These are phyloP conservation scores for Pichia membranifaciens DNA, from an alignment of 805 yeast genomes.

Conservation along the genomic window DNA sequence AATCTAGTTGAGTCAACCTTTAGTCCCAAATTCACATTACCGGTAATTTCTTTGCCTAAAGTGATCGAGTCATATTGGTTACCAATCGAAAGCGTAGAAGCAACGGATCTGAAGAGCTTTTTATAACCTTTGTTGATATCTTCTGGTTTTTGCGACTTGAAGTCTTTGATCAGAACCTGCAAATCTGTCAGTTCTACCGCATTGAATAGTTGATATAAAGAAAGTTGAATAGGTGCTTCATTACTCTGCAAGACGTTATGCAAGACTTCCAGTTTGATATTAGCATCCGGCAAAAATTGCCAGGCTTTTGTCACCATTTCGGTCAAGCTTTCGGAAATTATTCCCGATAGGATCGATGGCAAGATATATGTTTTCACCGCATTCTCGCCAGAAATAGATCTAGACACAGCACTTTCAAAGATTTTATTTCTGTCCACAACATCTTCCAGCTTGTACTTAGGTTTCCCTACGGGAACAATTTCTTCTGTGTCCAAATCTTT, in stretches of 20 bases:
- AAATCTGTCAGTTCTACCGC: slow-evolving; percentile 33
- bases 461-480: slow-evolving; percentile 29
- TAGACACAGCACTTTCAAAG: slow-evolving; percentile 26
- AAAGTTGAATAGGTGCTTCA: slow-evolving; percentile 38
- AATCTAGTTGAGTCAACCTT: slow-evolving; percentile 25
- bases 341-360: slow-evolving; percentile 29
- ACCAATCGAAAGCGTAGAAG: slow-evolving; percentile 19
- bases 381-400: slow-evolving; percentile 15
- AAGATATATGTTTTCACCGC: slow-evolving; percentile 26
- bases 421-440: slow-evolving; percentile 23
- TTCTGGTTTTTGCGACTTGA: slow-evolving; percentile 18
- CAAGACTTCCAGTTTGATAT: slow-evolving; percentile 31
- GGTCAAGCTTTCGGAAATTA: slow-evolving; percentile 26
- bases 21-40: slow-evolving; percentile 16
- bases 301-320: slow-evolving; percentile 25
- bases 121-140: slow-evolving; percentile 25
- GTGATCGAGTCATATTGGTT: slow-evolving; percentile 26
- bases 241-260: slow-evolving; percentile 31
- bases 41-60: slow-evolving; percentile 24
- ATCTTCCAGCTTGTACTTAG: slow-evolving; percentile 30
- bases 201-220: slow-evolving; percentile 34
- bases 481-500: slow-evolving; percentile 7
- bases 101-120: slow-evolving; percentile 16
- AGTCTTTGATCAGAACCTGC: slow-evolving; percentile 20
- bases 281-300: slow-evolving; percentile 28